Conservation (phyloP, 75 land plant species). For the Larix kaempferi region DNA sequence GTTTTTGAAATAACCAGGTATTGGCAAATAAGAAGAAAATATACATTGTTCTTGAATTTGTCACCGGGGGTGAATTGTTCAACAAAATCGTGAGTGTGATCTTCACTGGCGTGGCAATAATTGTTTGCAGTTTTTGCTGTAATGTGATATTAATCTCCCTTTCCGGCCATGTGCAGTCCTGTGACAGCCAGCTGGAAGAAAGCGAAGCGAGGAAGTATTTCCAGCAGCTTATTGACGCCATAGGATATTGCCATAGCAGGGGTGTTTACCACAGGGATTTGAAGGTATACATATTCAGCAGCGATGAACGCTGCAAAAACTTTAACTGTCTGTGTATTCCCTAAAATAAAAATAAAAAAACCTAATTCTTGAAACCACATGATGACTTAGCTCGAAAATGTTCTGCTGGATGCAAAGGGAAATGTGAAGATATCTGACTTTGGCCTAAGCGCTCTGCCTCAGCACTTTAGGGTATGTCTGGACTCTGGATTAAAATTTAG, state of each 20-base stretch:
- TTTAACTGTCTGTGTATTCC: too few relatives aligned
- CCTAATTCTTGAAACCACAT: too few relatives aligned
- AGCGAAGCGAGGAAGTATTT: conserved; percentile 53
- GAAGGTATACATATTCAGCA: conserved; percentile 33
- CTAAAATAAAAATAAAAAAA: too few relatives aligned
- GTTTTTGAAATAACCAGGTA: conserved; percentile 34
- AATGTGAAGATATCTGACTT: conserved; percentile 76
- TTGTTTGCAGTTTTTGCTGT: neutral
- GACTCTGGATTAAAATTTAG: too few relatives aligned
- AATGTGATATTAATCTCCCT: neutral
- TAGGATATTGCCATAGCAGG: conserved; percentile 63
- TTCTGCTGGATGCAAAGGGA: conserved; percentile 63
- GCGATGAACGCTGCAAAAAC: too few relatives aligned
- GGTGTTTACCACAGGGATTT: conserved; percentile 79
- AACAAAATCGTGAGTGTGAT: conserved; percentile 60
- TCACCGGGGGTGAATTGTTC: conserved; percentile 76
- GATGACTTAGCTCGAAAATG: conserved; percentile 53
- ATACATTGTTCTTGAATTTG: conserved; percentile 75
- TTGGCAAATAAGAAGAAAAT: conserved; percentile 82
- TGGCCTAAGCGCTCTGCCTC: conserved; percentile 80
- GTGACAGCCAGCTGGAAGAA: conserved; percentile 45
- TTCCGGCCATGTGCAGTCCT: conserved; percentile 21
- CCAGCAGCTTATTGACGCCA: conserved; percentile 72
- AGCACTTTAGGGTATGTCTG: conserved; percentile 57
- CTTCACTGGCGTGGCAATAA: neutral